Evolutionary conservation across 176 grass and related monocot species (phyloP).

Genomic region (Lolium multiflorum): DNA sequence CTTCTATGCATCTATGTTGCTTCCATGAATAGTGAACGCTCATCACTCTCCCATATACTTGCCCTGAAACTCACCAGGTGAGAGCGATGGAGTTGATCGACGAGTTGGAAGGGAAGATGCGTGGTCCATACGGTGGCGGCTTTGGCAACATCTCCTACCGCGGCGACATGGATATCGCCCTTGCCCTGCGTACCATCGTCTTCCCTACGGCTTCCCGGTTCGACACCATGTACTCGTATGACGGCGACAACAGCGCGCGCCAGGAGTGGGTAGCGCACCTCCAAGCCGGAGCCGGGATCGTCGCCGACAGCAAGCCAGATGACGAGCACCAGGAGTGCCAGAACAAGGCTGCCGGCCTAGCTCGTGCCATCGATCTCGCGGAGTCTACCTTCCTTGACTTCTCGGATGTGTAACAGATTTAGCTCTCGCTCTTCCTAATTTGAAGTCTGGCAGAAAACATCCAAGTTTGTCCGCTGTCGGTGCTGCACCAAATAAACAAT

Average conservation of each 20-base stretch:
- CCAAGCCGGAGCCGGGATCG: slow-evolving; percentile 73
- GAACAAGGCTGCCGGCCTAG: slow-evolving; percentile 74
- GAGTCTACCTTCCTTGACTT: slow-evolving; percentile 67
- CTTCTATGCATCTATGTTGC: neutral
- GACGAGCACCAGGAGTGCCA: slow-evolving; percentile 82
- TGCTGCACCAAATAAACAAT: neutral
- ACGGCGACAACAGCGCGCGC: slow-evolving; percentile 8
- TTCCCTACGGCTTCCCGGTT: slow-evolving; percentile 58
- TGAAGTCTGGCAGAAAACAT: neutral
- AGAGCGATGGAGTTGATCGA: slow-evolving; percentile 97
- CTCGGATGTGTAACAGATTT: neutral
- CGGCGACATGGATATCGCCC: slow-evolving; percentile 84
- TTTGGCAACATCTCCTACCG: slow-evolving; percentile 78
- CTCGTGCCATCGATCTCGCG: slow-evolving; percentile 79
- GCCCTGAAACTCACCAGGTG: slow-evolving; percentile 58
- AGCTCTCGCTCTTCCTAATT: neutral
- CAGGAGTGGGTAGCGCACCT: slow-evolving; percentile 89
- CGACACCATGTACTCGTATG: slow-evolving; percentile 71
- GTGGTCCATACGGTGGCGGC: slow-evolving; percentile 82
- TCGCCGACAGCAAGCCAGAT: slow-evolving; percentile 74
- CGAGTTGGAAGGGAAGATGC: slow-evolving; percentile 66
- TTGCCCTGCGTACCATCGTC: slow-evolving; percentile 76
- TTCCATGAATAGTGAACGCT: neutral
- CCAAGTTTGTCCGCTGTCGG: neutral
- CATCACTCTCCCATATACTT: neutral